Conservation (phyloP, 306 rosid species). For the Carpinus fangiana region DNA sequence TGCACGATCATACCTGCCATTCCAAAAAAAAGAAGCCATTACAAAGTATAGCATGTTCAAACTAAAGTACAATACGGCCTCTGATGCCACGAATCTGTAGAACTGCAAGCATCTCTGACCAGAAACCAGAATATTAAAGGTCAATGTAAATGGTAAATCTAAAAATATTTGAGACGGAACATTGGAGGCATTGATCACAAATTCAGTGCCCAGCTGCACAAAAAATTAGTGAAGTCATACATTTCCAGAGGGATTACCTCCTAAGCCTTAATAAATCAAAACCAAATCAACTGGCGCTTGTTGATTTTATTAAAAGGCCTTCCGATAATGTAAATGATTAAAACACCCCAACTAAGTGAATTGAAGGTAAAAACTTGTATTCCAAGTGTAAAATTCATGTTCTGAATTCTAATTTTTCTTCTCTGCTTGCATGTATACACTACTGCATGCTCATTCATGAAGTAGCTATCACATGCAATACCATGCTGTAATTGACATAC, state of each 20-base stretch:
- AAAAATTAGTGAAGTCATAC: background rate
- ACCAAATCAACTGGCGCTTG: background rate
- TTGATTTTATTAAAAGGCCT: background rate
- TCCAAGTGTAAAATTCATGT: background rate
- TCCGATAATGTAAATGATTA: background rate
- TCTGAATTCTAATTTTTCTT: background rate
- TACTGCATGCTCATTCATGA: background rate
- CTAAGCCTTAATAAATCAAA: background rate
- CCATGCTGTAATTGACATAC: background rate
- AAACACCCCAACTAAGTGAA: background rate
- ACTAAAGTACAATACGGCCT: background rate
- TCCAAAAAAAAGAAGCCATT: conserved; percentile 10
- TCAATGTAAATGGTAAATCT: background rate
- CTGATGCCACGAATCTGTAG: background rate
- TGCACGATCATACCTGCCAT: conserved; percentile 90
- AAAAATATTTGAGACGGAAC: background rate
- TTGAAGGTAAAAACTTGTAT: background rate
- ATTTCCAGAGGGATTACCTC: background rate
- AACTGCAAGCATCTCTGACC: background rate
- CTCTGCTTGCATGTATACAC: background rate
- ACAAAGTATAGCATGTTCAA: background rate
- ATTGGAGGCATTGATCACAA: background rate
- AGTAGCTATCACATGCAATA: background rate
- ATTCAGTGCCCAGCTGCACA: background rate
- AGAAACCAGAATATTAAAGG: background rate